Evolutionary conservation across 306 rosid genomes (phyloP), one percentile per base, ranked within the genome.

Genomic region (Quercus alba): DNA sequence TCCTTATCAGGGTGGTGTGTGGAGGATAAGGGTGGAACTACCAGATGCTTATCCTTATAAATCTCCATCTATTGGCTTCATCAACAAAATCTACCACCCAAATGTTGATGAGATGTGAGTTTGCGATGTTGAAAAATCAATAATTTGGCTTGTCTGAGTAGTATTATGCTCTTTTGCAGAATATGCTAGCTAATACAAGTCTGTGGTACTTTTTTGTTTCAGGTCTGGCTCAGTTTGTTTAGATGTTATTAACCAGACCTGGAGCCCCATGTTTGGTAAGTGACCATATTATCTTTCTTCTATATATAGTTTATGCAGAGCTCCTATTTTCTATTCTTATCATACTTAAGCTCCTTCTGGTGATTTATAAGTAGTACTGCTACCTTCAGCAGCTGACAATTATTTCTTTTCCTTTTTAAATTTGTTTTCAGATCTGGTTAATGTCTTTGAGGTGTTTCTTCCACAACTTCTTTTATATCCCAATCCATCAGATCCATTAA

Each of bases 241-340:
- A 70, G 97, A 94, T 85, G 98, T 94, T 85, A 89, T 94, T 80
- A 94, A 91, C 85, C 92, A 94, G 88, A 91, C 88, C 52, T 94
- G 98, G 98, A 94, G 97, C 87, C 98, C 98, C 38, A 91, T 92
- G 97, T 94, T 86, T 84, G 98, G 98, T 91, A 78, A 87, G 82
- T 80, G 68, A 56, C 75, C n/a, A 38, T 74, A 76, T 30, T 70
- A 26, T 54, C 56, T 17, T n/a, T 49, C 79, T 41, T 59, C 20
- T 5, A 33, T 56, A 8, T 56, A 49, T 71, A 57, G 20, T 78
- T 75, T 58, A 58, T 55, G 73, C 19, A 44, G 49, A 69, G 77
- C 21, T 13, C n/a, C 52, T 38, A 49, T 49, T 17, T 3, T 33
- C 21, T 30, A 44, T 63, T 28, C 75, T 74, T 52, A 46, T 71